Evolutionary conservation across 139 green algal species (phyloP), one percentile per base, ranked within the genome.

Genomic region (Coccomyxa sp.): DNA sequence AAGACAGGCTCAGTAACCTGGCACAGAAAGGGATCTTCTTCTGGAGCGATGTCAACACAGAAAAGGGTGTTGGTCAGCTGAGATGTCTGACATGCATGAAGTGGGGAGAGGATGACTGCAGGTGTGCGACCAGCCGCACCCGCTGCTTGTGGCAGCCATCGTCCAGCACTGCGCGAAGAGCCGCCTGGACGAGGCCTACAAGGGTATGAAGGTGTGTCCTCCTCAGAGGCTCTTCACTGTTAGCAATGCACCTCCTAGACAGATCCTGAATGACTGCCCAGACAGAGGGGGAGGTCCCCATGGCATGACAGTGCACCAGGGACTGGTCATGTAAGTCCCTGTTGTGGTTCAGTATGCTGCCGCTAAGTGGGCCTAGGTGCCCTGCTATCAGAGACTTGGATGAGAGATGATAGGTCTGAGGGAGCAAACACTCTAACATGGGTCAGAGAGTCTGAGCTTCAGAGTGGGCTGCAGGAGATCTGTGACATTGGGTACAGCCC

Each of bases 71-170:
- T 58, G 44, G 12, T 64, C 3, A 64, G 5, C 50, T 7, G 22
- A 7, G 2, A 31, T 64, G 18, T 64, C 50, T 64, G 27, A 5
- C 50, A 31, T 6, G 18, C 50, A 31, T 64, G 50, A 12, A 64
- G 50, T 64, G 50, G 10, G 10, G 44, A 27, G 44, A 10, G 14
- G 14, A 18, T 64, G 50, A 64, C n/a, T 55, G 14, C 81, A 84
- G 80, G 93, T 99, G 39, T 99, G 96, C 79, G 96, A 99, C 86
- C 96, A 99, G 91, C 96, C 96, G 33, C 96, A 99, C 82, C 96
- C 96, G 6, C 82, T 94, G 64, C 55, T 98, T 55, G 90, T 99
- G 29, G 64, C 75, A 24, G 73, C 81, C 9, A 93, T 97, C 37
- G 84, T 99, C 18, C 78, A 86, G 68, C 39, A 84, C 39, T 98